Base-by-base conservation (phyloP, 1,284 basidiomycete species). In the Puccinia triticina region DNA sequence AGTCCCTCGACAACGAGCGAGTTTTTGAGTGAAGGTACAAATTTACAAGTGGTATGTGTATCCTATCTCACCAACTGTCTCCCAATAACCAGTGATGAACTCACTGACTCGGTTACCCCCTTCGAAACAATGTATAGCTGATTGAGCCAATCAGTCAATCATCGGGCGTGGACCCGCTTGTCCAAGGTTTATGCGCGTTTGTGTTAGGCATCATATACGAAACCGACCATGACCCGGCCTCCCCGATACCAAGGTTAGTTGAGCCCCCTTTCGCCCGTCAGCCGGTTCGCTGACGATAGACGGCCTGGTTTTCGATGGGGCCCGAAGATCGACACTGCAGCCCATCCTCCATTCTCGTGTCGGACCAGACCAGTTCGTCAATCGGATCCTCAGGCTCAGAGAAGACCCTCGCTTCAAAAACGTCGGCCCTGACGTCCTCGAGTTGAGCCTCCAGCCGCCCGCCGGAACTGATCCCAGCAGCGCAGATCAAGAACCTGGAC, bases 131-230 rank as follows among this genome's bases (percentile, higher is more conserved):
- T 43, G 18, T 76, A n/a, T n/a, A 96, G 94, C 90, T 96, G 26
- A 94, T 97, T 29, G 95, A 97, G 87, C 95, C 95, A 0, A 93
- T 97, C 84, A 96, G 96, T 77, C 95, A 96, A 88, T 91, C 92
- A 0, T 91, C 92, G 5, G 95, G 96, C 71, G 90, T 91, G 4
- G 96, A 98, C 86, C 91, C 92, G 3, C 89, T 98, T 32, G 91
- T 98, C 2, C 95, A 96, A 83, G 95, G 94, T 0, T 89, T 99
- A 7, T 95, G 94, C 80, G 92, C 94, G 0, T 96, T 98, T 89
- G 89, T 98, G 5, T 90, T 99, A 8, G 96, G 96, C 26, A 90
- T 94, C 53, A 94, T 94, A 87, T 99, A 99, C 87, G 95, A 97
- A 88, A 97, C 93, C 89, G 94, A 97, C 87, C 91, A 93, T 64